These are phyloP conservation scores for Dryas integrifolia DNA, from an alignment of 331 rosid species.

Conservation along the genomic window DNA sequence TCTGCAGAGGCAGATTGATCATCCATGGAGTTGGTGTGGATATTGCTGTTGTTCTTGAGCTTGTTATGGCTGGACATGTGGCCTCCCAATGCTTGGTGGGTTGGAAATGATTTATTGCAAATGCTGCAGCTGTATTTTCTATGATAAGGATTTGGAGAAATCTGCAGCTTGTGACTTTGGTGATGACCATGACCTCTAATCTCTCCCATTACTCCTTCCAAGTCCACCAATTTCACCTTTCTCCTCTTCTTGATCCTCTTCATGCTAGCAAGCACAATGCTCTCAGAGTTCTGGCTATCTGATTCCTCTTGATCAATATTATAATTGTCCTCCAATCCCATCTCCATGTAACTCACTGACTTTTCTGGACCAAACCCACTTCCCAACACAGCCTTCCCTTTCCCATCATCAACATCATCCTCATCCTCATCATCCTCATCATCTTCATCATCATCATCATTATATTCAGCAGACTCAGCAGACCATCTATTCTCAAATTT, in stretches of 20 bases:
- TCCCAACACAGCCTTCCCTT: background rate
- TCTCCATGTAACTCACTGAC: background rate
- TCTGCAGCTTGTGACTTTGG: background rate
- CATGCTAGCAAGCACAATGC: conserved; percentile 4
- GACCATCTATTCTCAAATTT: background rate
- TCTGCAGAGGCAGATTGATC: conserved; percentile 15
- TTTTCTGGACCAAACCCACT: background rate
- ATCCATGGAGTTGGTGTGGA: background rate
- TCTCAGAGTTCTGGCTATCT: conserved; percentile 13
- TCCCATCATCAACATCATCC: background rate
- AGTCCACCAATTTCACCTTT: conserved; percentile 27
- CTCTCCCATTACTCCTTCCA: conserved; percentile 1
- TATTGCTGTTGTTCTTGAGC: conserved; percentile 9
- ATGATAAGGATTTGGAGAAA: background rate
- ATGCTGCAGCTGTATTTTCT: conserved; percentile 28
- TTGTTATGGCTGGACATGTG: conserved; percentile 38
- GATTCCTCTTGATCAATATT: conserved; percentile 9
- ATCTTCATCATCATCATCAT: too few relatives aligned
- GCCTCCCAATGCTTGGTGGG: conserved; percentile 44
- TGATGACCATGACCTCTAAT: conserved; percentile 1
- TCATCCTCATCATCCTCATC: background rate
- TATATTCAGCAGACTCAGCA: too few relatives aligned
- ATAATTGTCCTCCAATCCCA: conserved; percentile 4
- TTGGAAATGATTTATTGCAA: conserved; percentile 34
- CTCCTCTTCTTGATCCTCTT: conserved; percentile 21